A percentile compares a stretch with the other conserved stretches of the same genome.
Evolutionary conservation across 331 rosid species (phyloP).

Genomic region (Rosa hybrid): DNA sequence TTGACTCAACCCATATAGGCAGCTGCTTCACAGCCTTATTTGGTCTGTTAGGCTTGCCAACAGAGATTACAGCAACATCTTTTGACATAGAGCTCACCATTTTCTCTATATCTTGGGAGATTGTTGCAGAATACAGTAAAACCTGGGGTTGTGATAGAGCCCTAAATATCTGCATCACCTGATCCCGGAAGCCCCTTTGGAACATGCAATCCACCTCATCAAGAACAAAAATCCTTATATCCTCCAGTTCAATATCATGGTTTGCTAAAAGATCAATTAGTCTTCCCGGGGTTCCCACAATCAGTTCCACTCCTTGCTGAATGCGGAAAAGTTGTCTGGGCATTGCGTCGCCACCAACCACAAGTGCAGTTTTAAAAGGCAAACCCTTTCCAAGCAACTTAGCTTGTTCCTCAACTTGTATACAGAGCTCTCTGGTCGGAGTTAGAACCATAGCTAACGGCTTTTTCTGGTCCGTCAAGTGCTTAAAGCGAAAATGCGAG

Average conservation of each 20-base stretch:
- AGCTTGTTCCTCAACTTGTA: conserved; percentile 81
- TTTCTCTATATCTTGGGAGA: conserved; percentile 65
- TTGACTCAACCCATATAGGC: conserved; percentile 84
- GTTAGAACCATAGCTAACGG: conserved; percentile 76
- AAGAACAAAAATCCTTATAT: conserved; percentile 57
- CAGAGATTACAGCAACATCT: conserved; percentile 46
- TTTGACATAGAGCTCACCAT: conserved; percentile 61
- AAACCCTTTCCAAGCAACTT: conserved; percentile 78
- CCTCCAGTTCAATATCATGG: conserved; percentile 68
- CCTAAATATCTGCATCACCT: conserved; percentile 71
- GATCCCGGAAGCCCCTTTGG: conserved; percentile 79
- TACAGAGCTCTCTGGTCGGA: conserved; percentile 86
- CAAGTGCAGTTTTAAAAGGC: conserved; percentile 89
- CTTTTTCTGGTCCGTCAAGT: conserved; percentile 39
- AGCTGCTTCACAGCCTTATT: conserved; percentile 79
- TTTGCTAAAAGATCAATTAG: conserved; percentile 73
- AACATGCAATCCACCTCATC: conserved; percentile 94
- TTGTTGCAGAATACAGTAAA: conserved; percentile 82
- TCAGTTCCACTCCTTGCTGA: conserved; percentile 83
- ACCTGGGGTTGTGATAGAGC: conserved; percentile 80
- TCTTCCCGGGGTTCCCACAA: conserved; percentile 85
- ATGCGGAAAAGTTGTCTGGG: conserved; percentile 78
- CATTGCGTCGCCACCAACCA: conserved; percentile 88
- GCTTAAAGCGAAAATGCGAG: conserved; percentile 37
- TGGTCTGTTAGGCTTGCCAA: conserved; percentile 71